Percentiles rank a stretch among this genome's conserved stretches.
These are phyloP conservation scores for Neurospora intermedia DNA, from an alignment of 495 filamentous ascomycete genomes.

Conservation along the genomic window DNA sequence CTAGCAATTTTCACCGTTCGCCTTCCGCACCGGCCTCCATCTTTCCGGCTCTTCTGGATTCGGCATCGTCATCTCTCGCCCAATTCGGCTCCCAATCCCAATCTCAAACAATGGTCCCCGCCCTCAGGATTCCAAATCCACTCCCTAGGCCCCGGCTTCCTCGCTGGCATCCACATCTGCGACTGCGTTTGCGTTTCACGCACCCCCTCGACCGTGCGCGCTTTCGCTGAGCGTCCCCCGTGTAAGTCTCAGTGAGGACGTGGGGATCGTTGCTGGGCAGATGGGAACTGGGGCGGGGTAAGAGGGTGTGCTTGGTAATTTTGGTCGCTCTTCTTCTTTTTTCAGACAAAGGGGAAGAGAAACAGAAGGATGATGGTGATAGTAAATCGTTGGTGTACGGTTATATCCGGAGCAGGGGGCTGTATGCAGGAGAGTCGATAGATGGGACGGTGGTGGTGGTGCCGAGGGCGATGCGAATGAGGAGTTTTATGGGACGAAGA, in stretches of 20 bases:
- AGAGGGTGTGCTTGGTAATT: constrained; percentile 8
- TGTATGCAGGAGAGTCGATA: constrained; percentile 65
- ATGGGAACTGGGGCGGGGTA: constrained; percentile 56
- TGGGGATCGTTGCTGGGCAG: constrained; percentile 64
- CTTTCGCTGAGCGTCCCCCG: constrained; percentile 55
- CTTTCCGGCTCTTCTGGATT: constrained; percentile 69
- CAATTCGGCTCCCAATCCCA: constrained; percentile 13
- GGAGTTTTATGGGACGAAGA: constrained; percentile 53
- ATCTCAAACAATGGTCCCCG: constrained; percentile 49
- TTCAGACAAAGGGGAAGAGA: not conserved
- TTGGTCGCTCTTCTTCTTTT: not conserved
- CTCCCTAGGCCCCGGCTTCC: constrained; percentile 63
- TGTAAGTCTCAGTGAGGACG: constrained; percentile 62
- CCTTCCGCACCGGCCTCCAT: constrained; percentile 72
- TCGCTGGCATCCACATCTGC: constrained; percentile 74
- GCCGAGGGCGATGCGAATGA: constrained; percentile 71
- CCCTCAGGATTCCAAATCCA: constrained; percentile 72
- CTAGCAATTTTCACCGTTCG: constrained; percentile 79
- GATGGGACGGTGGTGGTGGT: constrained; percentile 70
- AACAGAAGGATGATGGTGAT: constrained; percentile 2
- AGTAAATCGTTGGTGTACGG: constrained; percentile 50
- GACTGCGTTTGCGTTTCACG: constrained; percentile 79
- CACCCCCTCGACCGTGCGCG: constrained; percentile 56
- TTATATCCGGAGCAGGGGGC: constrained; percentile 67
- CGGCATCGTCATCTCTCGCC: constrained; percentile 59